These are phyloP conservation scores for Hanseniaspora uvarum DNA, from an alignment of 1,139 yeast genomes.

Conservation along the genomic window DNA sequence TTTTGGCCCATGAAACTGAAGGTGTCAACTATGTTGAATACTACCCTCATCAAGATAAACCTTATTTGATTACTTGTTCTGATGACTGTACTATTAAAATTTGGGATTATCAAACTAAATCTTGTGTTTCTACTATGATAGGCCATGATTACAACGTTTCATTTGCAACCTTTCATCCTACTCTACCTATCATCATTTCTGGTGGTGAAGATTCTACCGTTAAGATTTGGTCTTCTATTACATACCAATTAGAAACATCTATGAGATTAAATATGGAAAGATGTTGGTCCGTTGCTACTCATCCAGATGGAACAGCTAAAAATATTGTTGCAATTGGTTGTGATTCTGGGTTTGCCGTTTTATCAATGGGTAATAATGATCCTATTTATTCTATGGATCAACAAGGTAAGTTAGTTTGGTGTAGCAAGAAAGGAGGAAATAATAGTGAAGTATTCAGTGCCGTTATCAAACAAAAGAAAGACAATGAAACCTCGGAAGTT, in stretches of 20 bases:
- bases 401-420: conserved; percentile 81
- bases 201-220: conserved; percentile 78
- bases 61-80: conserved; percentile 82
- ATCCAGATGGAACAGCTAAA: conserved; percentile 47
- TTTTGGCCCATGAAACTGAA: conserved; percentile 80
- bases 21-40: conserved; percentile 95
- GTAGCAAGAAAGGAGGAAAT: conserved; percentile 55
- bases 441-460: conserved; percentile 66
- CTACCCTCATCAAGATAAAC: conserved; percentile 94
- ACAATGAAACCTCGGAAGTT: conserved; percentile 41
- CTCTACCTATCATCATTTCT: conserved; percentile 74
- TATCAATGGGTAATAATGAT: conserved; percentile 85
- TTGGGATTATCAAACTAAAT: conserved; percentile 97
- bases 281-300: conserved; percentile 87
- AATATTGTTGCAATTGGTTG: conserved; percentile 85
- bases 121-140: conserved; percentile 85
- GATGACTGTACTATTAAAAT: conserved; percentile 85
- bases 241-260: conserved; percentile 80
- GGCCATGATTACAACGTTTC: conserved; percentile 93
- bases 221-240: conserved; percentile 69
- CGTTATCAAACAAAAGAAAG: conserved; percentile 46
- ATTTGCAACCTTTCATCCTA: conserved; percentile 94
- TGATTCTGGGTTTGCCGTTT: conserved; percentile 82
- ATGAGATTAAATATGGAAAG: conserved; percentile 86
- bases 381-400: conserved; percentile 91